These are phyloP conservation scores for Saturnispora silvae DNA, from an alignment of 805 yeast species.

Conservation along the genomic window DNA sequence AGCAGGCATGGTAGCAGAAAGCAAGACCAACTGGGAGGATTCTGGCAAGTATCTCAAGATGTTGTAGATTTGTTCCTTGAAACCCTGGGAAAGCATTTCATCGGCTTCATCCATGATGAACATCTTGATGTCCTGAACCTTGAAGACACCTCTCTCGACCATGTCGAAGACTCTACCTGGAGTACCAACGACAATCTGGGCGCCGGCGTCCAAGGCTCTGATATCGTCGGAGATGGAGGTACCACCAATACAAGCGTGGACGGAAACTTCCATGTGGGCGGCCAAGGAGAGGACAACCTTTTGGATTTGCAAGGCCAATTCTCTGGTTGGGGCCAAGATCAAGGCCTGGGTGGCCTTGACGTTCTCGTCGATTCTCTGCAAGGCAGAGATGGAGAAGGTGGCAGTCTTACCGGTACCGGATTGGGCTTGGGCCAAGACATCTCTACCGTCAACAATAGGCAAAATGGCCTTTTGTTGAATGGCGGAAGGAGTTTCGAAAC, in stretches of 20 bases:
- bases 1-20: conserved; percentile 89
- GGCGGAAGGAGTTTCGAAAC: conserved; percentile 74
- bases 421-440: conserved; percentile 75
- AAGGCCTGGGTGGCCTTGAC: conserved; percentile 80
- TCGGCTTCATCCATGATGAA: conserved; percentile 97
- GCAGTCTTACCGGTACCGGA: conserved; percentile 92
- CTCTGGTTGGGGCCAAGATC: conserved; percentile 95
- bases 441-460: conserved; percentile 67
- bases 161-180: conserved; percentile 97
- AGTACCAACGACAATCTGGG: conserved; percentile 92
- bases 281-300: conserved; percentile 87
- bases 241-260: conserved; percentile 98
- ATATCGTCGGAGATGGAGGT: conserved; percentile 82
- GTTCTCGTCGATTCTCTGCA: conserved; percentile 54
- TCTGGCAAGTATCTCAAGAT: conserved; percentile 83
- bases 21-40: conserved; percentile 86
- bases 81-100: conserved; percentile 88
- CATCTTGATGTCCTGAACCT: conserved; percentile 80
- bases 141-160: conserved; percentile 82
- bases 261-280: conserved; percentile 76
- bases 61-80: conserved; percentile 92
- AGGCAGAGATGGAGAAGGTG: conserved; percentile 61
- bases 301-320: conserved; percentile 92
- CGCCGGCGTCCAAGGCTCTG: conserved; percentile 73
- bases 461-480: conserved; percentile 74